phyloP scores from a whole-genome alignment of 2,329 filamentous ascomycete species.

The Ramichloridium luteum region DNA sequence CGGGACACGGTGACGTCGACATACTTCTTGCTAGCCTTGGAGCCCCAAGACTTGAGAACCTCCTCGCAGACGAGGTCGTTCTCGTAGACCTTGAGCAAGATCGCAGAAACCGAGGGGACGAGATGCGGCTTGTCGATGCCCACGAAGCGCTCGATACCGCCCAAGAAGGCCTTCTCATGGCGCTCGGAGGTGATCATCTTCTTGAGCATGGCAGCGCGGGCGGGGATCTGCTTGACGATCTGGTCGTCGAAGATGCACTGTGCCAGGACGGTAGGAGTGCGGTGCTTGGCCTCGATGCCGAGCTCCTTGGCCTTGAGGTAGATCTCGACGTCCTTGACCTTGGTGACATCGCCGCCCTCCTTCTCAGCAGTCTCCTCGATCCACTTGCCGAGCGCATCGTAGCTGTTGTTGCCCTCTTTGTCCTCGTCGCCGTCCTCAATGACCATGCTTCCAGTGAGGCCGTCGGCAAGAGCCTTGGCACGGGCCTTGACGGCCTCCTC shows the following conservation, averaged over 20 bases:
- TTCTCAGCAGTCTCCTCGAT: slow-evolving; percentile 64
- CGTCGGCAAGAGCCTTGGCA: slow-evolving; percentile 81
- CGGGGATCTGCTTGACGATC: slow-evolving; percentile 75
- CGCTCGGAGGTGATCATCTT: slow-evolving; percentile 78
- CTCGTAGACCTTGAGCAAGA: slow-evolving; percentile 83
- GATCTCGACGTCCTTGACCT: slow-evolving; percentile 78
- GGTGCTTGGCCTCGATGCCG: slow-evolving; percentile 88
- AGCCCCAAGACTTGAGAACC: slow-evolving; percentile 77
- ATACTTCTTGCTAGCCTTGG: slow-evolving; percentile 97
- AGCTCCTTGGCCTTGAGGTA: slow-evolving; percentile 96
- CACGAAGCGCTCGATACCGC: slow-evolving; percentile 87
- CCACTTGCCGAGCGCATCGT: slow-evolving; percentile 90
- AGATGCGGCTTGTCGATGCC: slow-evolving; percentile 72
- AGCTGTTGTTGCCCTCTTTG: slow-evolving; percentile 69
- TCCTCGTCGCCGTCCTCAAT: slow-evolving; percentile 65
- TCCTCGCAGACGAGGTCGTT: slow-evolving; percentile 82
- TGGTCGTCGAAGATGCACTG: slow-evolving; percentile 89
- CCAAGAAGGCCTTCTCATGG: slow-evolving; percentile 89
- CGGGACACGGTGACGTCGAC: slow-evolving; percentile 79
- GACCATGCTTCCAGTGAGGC: slow-evolving; percentile 69
- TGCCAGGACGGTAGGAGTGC: slow-evolving; percentile 79
- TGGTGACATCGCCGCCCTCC: slow-evolving; percentile 53
- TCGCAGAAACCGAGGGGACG: slow-evolving; percentile 64
- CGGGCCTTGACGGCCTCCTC: slow-evolving; percentile 91
- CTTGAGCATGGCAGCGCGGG: slow-evolving; percentile 77